Percentiles rank a stretch among this genome's conserved stretches.
phyloP scores from a whole-genome alignment of 345 rosid species.

The Aurinia saxatilis region DNA sequence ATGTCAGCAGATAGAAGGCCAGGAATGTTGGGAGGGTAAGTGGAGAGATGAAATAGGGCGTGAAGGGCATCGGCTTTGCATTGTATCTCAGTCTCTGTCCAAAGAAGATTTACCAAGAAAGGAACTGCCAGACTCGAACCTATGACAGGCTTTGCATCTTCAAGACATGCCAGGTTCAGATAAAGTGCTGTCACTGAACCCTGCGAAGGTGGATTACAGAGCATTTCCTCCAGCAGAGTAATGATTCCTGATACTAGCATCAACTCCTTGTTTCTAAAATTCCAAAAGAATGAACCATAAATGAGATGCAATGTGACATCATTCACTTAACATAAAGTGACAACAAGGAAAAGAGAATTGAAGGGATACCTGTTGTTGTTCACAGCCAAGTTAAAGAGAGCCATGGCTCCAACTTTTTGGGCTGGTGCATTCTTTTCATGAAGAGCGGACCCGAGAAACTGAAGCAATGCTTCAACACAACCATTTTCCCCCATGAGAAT shows the following conservation, averaged over 20 bases:
- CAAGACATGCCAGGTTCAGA: constrained; percentile 79
- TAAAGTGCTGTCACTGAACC: constrained; percentile 80
- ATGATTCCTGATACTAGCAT: constrained; percentile 68
- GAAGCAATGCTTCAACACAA: constrained; percentile 64
- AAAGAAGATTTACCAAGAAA: constrained; percentile 57
- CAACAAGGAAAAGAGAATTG: not conserved
- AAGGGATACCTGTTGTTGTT: constrained; percentile 72
- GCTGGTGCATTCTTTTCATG: constrained; percentile 39
- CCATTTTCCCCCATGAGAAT: constrained; percentile 79
- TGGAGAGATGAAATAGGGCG: constrained; percentile 79
- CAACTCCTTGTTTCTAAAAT: constrained; percentile 77
- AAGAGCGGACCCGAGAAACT: constrained; percentile 58
- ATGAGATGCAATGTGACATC: not conserved
- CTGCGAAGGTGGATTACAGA: constrained; percentile 40
- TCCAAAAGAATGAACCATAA: not conserved
- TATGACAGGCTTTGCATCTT: constrained; percentile 65
- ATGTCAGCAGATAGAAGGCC: constrained; percentile 68
- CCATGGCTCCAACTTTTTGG: constrained; percentile 88
- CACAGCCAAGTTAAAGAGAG: constrained; percentile 91
- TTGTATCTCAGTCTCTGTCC: constrained; percentile 49
- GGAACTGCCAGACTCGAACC: constrained; percentile 77
- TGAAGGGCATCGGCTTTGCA: constrained; percentile 95
- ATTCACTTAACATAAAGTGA: not conserved
- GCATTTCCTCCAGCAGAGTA: constrained; percentile 71
- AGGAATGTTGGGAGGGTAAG: constrained; percentile 46